Base-by-base conservation (phyloP, 192 early-diverging fungal genomes). In the Paraglomus brasilianum region DNA sequence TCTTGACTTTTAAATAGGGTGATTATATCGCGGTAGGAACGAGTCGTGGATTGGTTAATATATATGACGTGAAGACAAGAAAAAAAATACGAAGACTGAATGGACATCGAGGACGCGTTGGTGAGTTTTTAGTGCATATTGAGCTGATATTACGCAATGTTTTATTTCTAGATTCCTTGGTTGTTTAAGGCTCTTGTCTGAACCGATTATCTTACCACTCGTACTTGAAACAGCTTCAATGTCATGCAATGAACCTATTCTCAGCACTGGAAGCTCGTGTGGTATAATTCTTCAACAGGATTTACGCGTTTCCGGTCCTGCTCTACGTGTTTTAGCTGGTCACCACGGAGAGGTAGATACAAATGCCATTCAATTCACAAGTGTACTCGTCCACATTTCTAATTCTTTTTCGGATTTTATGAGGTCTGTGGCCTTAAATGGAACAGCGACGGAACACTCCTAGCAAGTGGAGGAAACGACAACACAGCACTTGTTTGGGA, bases 381-480 rank as follows among this genome's bases (percentile, higher is more conserved):
- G 21, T 36, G 36, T 39, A 49, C 7, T n/a, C 17, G 39, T 8
- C 22, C n/a, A 47, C 44, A 22, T 17, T 22, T 45, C n/a, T 41
- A 14, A 40, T 14, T 24, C 53, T 30, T 17, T 49, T 49, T 49
- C 17, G 13, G 14, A 50, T 42, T 22, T 58, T 7, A 43, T 7
- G 57, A 83, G 81, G 89, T 97, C 14, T 97, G 95, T 66, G 95
- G 94, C 1, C 74, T 97, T 66, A 90, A 92, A 77, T 97, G 95
- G 93, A 89, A 82, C 69, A 76, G 80, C n/a, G 87, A 91, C 47
- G 83, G 84, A 41, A 79, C 73, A 5, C 72, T 76, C 45, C 75
- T 95, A 1, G 93, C 95, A 36, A 93, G 90, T 19, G 97, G 95
- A 39, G 93, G 93, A 51, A 97, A 97, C 78, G 97, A 97, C 78